Conservation (phyloP, 23 red algal genomes). For the Pyropia yezoensis region DNA sequence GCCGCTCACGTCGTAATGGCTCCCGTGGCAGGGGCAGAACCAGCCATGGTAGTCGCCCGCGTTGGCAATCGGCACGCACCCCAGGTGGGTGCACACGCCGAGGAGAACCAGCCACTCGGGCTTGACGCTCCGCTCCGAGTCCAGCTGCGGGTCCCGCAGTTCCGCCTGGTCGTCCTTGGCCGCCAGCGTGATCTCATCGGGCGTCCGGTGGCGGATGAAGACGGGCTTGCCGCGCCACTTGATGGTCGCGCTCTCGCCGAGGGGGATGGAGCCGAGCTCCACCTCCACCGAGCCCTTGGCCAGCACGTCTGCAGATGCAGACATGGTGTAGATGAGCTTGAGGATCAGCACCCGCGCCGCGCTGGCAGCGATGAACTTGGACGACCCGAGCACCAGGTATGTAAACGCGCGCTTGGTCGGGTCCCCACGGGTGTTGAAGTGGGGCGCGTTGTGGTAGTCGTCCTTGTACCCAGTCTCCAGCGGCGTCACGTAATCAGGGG, state of each 20-base stretch:
- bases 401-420: conserved; percentile 92
- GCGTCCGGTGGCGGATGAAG: conserved; percentile 92
- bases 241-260: conserved; percentile 83
- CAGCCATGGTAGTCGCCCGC: conserved; percentile 95
- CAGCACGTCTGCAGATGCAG: conserved; percentile 89
- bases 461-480: conserved; percentile 52
- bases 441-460: conserved; percentile 80
- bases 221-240: conserved; percentile 99
- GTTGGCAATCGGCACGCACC: conserved; percentile 94
- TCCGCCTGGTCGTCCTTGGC: conserved; percentile 69
- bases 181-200: conserved; percentile 69
- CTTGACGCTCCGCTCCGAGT: conserved; percentile 63
- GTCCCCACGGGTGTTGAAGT: conserved; percentile 76
- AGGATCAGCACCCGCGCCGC: conserved; percentile 77
- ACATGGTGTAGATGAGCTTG: conserved; percentile 95
- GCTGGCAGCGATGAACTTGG: conserved; percentile 89
- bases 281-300: conserved; percentile 86
- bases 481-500: no score
- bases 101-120: conserved; percentile 93
- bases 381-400: conserved; percentile 84
- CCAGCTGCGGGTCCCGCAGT: conserved; percentile 73
- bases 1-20: conserved; percentile 92
- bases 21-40: conserved; percentile 99
- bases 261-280: conserved; percentile 66
- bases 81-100: conserved; percentile 97